Evolutionary conservation across 2,329 filamentous ascomycete species (phyloP), one percentile per base, ranked within the genome.

Genomic region (Sporothrix dimorphospora): DNA sequence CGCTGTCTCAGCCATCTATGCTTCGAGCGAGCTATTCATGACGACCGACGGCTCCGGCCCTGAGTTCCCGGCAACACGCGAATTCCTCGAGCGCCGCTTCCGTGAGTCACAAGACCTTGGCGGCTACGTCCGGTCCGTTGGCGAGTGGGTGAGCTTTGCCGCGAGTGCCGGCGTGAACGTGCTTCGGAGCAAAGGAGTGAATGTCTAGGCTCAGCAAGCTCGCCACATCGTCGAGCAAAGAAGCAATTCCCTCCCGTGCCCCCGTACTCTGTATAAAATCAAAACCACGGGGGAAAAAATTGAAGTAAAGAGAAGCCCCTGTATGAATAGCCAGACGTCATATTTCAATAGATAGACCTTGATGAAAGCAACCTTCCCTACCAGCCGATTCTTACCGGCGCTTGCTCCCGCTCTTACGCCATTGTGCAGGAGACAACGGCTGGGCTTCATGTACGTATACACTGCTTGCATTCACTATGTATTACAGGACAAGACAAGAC

Each of bases 21-120:
- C 93, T 69, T 89, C 90, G 45, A 88, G 91, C 71, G 96, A 99
- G 82, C 84, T 98, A 5, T 97, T 94, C 82, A 98, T 98, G 94
- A 98, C 94, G 27, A 94, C 92, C 73, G 96, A 98, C 81, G 86
- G 84, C 73, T 94, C 91, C 4, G 63, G 42, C 19, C 83, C 86
- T 0, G 89, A 88, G n/a, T 96, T 92, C 77, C 80, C 79, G 11
- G 92, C 94, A 74, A 98, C 96, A 3, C 90, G 90, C 75, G 86
- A 88, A 11, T 99, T 98, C 79, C 83, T 98, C 70, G 87, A 91
- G 71, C 87, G 94, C 57, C 87, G 95, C 74, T 82, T 97, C 71
- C 85, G 89, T 73, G 94, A 97, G 82, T 84, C 88, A 42, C 85
- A 87, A 76, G 86, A 83, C 4, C 75, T 94, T 3, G 90, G 91